phyloP scores from a whole-genome alignment of 1,284 basidiomycete species.

The Ceratobasidium theobromae region DNA sequence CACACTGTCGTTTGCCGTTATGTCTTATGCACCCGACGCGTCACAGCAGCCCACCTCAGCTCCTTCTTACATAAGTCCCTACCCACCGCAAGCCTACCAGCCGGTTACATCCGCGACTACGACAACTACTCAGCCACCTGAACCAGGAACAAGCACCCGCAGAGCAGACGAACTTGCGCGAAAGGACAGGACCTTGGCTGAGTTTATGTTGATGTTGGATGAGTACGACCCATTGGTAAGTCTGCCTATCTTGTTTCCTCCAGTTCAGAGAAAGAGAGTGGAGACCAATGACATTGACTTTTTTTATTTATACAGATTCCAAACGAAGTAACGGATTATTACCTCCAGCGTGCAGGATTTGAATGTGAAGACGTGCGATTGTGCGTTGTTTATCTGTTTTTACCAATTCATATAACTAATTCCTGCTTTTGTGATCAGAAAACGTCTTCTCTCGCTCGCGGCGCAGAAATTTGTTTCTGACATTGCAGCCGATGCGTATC shows the following conservation, averaged over 20 bases:
- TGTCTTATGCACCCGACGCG: conserved; percentile 19
- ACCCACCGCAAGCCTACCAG: conserved; percentile 17
- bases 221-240: conserved; percentile 93
- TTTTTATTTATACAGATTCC: conserved; percentile 83
- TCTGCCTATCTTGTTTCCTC: conserved; percentile 36
- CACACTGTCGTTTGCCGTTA: too few species aligned
- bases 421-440: conserved; percentile 53
- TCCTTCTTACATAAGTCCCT: conserved; percentile 21
- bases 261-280: neutral
- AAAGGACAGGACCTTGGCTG: conserved; percentile 86
- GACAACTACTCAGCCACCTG: conserved; percentile 6
- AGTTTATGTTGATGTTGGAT: conserved; percentile 94
- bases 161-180: conserved; percentile 71
- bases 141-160: conserved; percentile 16
- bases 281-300: too few species aligned
- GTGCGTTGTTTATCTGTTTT: conserved; percentile 52
- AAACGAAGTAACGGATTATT: conserved; percentile 97
- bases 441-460: conserved; percentile 90
- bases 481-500: conserved; percentile 95
- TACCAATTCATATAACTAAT: conserved; percentile 12
- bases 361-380: conserved; percentile 91
- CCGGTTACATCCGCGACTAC: neutral
- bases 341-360: conserved; percentile 94
- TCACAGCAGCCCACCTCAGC: conserved; percentile 8
- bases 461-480: conserved; percentile 99